phyloP scores from a whole-genome alignment of 495 filamentous ascomycete species.

The Penicillium maclennaniae region DNA sequence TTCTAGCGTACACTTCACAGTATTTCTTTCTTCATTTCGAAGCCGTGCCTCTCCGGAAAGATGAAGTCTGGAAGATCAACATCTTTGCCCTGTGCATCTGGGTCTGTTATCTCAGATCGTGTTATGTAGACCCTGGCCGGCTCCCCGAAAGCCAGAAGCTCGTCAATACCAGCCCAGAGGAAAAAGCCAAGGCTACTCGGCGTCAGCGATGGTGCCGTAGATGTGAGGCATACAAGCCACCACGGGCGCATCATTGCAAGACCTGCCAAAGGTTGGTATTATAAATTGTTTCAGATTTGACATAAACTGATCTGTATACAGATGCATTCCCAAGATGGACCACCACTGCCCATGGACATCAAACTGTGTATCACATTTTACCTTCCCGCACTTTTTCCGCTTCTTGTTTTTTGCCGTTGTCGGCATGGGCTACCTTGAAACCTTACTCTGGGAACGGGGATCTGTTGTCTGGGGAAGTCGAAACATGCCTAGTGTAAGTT shows the following conservation, averaged over 20 bases:
- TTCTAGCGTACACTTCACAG: slow-evolving; percentile 83
- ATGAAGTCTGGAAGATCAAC: slow-evolving; percentile 70
- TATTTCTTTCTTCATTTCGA: slow-evolving; percentile 73
- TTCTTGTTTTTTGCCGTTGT: slow-evolving; percentile 76
- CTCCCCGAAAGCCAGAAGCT: slow-evolving; percentile 29
- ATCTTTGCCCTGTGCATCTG: slow-evolving; percentile 65
- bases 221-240: slow-evolving; percentile 78
- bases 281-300: background rate
- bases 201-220: slow-evolving; percentile 76
- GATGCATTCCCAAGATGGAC: slow-evolving; percentile 96
- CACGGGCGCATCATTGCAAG: slow-evolving; percentile 88
- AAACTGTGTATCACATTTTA: slow-evolving; percentile 89
- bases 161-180: slow-evolving; percentile 16
- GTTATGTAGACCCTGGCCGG: slow-evolving; percentile 72
- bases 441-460: slow-evolving; percentile 54
- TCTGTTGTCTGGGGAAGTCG: slow-evolving; percentile 62
- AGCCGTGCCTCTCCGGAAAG: slow-evolving; percentile 58
- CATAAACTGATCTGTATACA: slow-evolving; percentile 23
- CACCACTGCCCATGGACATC: slow-evolving; percentile 97
- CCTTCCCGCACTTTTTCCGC: slow-evolving; percentile 85
- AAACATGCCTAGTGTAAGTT: slow-evolving; percentile 61
- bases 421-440: slow-evolving; percentile 61
- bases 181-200: slow-evolving; percentile 24
- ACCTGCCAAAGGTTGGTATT: slow-evolving; percentile 62
- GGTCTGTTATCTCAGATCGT: slow-evolving; percentile 74